Conservation (phyloP, 1,284 basidiomycete species). For the Dichomitus squalens region DNA sequence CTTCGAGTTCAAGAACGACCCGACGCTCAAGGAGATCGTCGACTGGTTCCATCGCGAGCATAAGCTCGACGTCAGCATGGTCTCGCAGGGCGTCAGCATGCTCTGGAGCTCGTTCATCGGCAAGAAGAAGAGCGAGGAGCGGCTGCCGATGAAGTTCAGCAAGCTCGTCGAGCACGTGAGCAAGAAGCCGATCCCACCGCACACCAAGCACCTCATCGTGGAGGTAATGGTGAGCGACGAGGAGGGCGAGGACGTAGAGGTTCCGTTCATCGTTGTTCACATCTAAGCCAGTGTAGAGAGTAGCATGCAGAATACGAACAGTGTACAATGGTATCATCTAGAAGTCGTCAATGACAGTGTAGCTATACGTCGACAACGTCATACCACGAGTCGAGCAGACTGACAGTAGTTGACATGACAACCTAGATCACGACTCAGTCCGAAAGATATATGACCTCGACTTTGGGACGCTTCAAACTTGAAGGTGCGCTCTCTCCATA, state of each 20-base stretch:
- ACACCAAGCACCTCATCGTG: constrained; percentile 83
- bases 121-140: constrained; percentile 92
- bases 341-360: constrained; percentile 1
- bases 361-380: not conserved
- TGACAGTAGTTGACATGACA: not conserved
- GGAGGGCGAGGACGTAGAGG: constrained; percentile 87
- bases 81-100: constrained; percentile 97
- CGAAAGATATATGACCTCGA: not conserved
- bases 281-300: constrained; percentile 10
- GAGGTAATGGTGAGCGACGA: constrained; percentile 96
- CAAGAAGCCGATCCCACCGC: constrained; percentile 87
- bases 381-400: not conserved
- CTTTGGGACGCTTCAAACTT: not conserved
- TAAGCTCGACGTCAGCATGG: constrained; percentile 92
- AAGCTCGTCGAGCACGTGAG: constrained; percentile 92
- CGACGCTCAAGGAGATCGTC: constrained; percentile 87
- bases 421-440: not conserved
- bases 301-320: not conserved
- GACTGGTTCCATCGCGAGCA: constrained; percentile 86
- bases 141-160: constrained; percentile 88
- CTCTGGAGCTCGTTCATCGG: constrained; percentile 93
- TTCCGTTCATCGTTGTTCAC: constrained; percentile 67
- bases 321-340: not conserved
- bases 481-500: not conserved
- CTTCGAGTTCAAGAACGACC: constrained; percentile 90